These are phyloP conservation scores for Phytophthora litchii DNA, from an alignment of 352 stramenopile species.

Conservation along the genomic window DNA sequence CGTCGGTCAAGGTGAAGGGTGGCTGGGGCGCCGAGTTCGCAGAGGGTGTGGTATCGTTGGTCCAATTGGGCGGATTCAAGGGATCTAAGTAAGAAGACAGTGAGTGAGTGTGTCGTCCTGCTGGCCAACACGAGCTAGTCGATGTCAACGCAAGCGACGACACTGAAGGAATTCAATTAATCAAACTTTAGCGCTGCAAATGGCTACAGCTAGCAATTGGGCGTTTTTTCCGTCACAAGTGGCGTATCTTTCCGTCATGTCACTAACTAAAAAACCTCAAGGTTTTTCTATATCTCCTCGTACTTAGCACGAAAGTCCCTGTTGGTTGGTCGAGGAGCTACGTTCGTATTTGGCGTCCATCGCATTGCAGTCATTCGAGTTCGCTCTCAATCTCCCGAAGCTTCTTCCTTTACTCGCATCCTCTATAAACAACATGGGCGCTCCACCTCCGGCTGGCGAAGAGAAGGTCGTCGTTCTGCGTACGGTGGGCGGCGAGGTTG, in stretches of 20 bases:
- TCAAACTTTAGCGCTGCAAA: neutral
- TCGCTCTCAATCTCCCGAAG: conserved; percentile 44
- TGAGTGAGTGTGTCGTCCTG: too few species aligned
- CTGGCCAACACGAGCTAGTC: too few species aligned
- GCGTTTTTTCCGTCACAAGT: neutral
- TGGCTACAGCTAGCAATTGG: too few species aligned
- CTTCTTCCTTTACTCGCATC: conserved; percentile 54
- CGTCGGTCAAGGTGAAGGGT: conserved; percentile 80
- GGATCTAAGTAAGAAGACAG: conserved; percentile 28
- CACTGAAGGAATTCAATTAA: neutral
- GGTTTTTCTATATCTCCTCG: conserved; percentile 14
- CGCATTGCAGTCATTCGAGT: conserved; percentile 35
- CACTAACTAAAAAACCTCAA: conserved; percentile 11
- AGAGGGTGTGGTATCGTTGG: conserved; percentile 59
- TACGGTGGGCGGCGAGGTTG: conserved; percentile 99
- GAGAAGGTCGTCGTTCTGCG: conserved; percentile 97
- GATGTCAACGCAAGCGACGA: too few species aligned
- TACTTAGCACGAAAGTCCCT: conserved; percentile 16
- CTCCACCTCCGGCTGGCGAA: conserved; percentile 88
- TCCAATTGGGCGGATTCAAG: conserved; percentile 74
- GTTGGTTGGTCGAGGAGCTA: conserved; percentile 47
- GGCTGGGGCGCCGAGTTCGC: conserved; percentile 77
- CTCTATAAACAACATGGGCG: conserved; percentile 92
- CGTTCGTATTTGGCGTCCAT: conserved; percentile 1
- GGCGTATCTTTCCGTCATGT: neutral